These are phyloP conservation scores for Kwoniella sp. DNA, from an alignment of 768 basidiomycete species.

Conservation along the genomic window DNA sequence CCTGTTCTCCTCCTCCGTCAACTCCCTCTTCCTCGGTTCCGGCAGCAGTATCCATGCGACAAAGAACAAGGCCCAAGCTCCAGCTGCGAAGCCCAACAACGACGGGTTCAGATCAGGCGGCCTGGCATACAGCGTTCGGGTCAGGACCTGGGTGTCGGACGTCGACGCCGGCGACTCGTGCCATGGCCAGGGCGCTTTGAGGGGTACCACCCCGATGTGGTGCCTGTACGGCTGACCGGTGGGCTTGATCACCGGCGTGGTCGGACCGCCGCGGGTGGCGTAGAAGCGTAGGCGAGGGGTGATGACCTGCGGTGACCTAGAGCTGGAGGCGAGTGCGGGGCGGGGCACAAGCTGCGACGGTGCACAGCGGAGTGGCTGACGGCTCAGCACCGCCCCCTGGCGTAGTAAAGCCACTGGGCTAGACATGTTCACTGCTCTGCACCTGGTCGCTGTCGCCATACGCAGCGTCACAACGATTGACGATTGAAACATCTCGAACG, in stretches of 20 bases:
- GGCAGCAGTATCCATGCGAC: slow-evolving; percentile 6
- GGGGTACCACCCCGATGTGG: background rate
- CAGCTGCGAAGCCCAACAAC: slow-evolving; percentile 7
- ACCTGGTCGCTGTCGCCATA: too few species aligned
- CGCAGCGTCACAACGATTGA: too few species aligned
- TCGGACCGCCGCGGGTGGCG: background rate
- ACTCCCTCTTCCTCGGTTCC: slow-evolving; percentile 1
- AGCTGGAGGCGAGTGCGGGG: too few species aligned
- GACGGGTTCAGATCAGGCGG: slow-evolving; percentile 8
- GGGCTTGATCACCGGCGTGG: background rate
- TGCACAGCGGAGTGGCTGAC: too few species aligned
- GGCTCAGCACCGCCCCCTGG: too few species aligned
- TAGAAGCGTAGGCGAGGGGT: background rate
- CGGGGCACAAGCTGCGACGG: too few species aligned
- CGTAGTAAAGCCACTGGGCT: too few species aligned
- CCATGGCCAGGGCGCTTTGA: slow-evolving; percentile 17
- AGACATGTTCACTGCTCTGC: too few species aligned
- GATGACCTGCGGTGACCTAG: too few species aligned
- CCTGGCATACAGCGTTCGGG: slow-evolving; percentile 12
- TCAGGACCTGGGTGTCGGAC: background rate
- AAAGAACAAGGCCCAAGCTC: slow-evolving; percentile 11
- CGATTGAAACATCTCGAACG: too few species aligned
- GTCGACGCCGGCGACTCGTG: slow-evolving; percentile 1
- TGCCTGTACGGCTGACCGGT: background rate
- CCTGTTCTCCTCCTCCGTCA: slow-evolving; percentile 6